Evolutionary conservation across 257 asterid genomes (phyloP), one percentile per base, ranked within the genome.

Genomic region (Ophiorrhiza pumila): DNA sequence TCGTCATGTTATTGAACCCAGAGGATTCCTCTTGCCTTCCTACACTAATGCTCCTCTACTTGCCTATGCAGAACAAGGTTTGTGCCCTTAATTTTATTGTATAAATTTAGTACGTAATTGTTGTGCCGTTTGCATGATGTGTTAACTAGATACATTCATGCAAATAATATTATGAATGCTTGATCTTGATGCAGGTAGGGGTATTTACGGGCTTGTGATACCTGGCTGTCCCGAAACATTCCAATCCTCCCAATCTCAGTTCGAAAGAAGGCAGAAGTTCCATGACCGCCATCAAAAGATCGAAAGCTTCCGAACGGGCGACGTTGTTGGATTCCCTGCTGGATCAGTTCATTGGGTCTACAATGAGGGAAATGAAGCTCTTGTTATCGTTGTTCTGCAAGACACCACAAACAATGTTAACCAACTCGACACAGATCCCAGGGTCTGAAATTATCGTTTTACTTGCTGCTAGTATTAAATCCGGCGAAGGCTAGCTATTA

Each of bases 201-300:
- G 90, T 3, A 61, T 80, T 23, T 46, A 71, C 3, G 94, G 92
- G 45, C 47, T 76, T 0, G 0, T 80, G 84, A 6, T 81, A 5
- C 84, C 96, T 41, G 95, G 97, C 15, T 88, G 97, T 74, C 90
- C 97, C 0, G 93, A 89, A 63, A 89, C 97, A 0, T 91, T 71
- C 80, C 92, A 86, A 35, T 79, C 93, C 0, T 81, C 93, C 0
- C 88, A 81, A 50, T 27, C 72, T 0, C 71, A 76, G 20, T 41
- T 53, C 18, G 78, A 66, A 5, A 62, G 76, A 63, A 68, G 82
- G 17, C 78, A 70, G 75, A 80, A 77, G 17, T 83, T 81, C 67
- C 59, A 41, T 3, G 94, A 87, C 55, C 74, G 76, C 4, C 93
- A 85, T 65, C 93, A 87, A 81, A 85, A 83, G 56, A 77, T 89